phyloP scores from a whole-genome alignment of 345 rosid species.

The Heritiera littoralis region DNA sequence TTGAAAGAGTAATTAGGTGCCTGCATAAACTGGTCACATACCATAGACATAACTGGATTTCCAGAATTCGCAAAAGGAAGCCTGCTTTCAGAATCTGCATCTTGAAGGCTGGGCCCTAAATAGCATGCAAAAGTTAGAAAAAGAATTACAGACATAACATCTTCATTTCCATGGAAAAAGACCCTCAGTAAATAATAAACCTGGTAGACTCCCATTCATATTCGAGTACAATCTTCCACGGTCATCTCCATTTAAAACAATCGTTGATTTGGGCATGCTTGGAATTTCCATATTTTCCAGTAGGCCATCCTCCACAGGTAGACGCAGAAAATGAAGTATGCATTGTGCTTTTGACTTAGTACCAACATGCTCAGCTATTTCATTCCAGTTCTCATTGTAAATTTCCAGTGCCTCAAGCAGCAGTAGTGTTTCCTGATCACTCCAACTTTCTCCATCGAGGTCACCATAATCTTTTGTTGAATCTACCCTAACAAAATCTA shows the following conservation, averaged over 20 bases:
- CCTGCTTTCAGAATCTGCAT: slow-evolving; percentile 58
- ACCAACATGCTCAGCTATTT: slow-evolving; percentile 91
- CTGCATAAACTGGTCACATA: slow-evolving; percentile 32
- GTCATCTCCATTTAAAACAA: slow-evolving; percentile 53
- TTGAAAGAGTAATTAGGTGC: neutral
- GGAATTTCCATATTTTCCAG: slow-evolving; percentile 87
- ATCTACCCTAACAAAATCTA: slow-evolving; percentile 80
- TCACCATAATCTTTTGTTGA: slow-evolving; percentile 63
- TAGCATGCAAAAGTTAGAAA: slow-evolving; percentile 17
- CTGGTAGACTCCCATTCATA: slow-evolving; percentile 59
- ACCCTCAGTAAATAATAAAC: slow-evolving; percentile 35
- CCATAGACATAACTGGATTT: slow-evolving; percentile 97
- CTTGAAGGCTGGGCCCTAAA: slow-evolving; percentile 52
- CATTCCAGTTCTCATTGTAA: slow-evolving; percentile 83
- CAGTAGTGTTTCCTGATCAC: slow-evolving; percentile 82
- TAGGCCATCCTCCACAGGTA: slow-evolving; percentile 84
- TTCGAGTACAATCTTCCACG: slow-evolving; percentile 40
- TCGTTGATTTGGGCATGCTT: slow-evolving; percentile 39
- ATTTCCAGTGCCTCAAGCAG: slow-evolving; percentile 95
- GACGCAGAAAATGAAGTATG: slow-evolving; percentile 85
- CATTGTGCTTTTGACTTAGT: slow-evolving; percentile 97
- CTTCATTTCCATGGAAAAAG: slow-evolving; percentile 7
- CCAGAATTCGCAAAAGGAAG: slow-evolving; percentile 87
- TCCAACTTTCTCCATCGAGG: slow-evolving; percentile 88
- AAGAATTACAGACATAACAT: neutral